Evolutionary conservation across 768 basidiomycete genomes (phyloP), one percentile per base, ranked within the genome.

Genomic region (Sarcomyxa edulis): DNA sequence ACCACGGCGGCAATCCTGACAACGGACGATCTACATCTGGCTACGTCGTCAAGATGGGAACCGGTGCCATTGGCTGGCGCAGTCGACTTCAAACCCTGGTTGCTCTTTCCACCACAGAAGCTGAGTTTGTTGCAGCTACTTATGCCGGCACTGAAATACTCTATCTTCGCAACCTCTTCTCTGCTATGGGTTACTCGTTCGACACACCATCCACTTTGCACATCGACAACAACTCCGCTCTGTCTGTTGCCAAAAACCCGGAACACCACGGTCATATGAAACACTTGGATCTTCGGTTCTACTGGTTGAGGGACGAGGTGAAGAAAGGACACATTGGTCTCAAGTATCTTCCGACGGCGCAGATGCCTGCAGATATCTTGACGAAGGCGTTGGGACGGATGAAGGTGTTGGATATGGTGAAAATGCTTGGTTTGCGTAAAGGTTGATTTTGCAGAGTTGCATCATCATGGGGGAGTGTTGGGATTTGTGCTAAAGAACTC

Each of bases 21-120:
- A 52, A 57, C 26, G 53, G 56, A 16, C 52, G 51, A 21, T 68
- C 64, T 0, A 66, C 58, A 22, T 49, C 55, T 19, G 67, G 69
- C 2, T 67, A 58, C 46, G 29, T 62, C 9, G 51, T 69, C 47
- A 55, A 48, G 27, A 50, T 69, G 28, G 61, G 48, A 7, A 49
- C 47, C 4, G 65, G 62, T 7, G 53, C 60, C 1, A 50, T 74
- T 12, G 50, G 42, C 15, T 73, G 69, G 69, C 38, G 28, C 6
- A 62, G 58, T 20, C 53, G 55, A 27, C 50, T 59, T 15, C 73
- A 75, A 50, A 9, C 50, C 1, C 47, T 61, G 27, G 62, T 71
- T n/a, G 54, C 67, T 0, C 46, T 60, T 3, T 69, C 66, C 6
- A 66, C 59, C 1, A 62, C 59, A 2, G n/a, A n/a, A n/a, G n/a